Evolutionary conservation across 2,329 filamentous ascomycete genomes (phyloP).

Genomic region (Trichoderma sp.): DNA sequence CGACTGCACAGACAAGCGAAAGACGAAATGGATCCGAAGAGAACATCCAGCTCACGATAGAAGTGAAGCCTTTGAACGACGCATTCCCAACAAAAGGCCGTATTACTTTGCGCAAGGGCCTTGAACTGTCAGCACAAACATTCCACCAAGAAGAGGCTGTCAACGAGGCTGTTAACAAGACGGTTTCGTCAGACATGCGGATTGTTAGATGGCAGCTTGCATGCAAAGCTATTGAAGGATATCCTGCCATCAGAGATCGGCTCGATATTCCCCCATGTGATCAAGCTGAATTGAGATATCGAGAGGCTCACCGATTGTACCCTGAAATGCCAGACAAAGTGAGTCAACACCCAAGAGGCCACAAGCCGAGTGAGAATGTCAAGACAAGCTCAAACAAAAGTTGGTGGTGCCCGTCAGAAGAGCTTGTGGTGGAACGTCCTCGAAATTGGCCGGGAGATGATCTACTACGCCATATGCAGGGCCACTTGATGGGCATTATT

Average conservation of each 20-base stretch:
- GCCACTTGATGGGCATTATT: not conserved
- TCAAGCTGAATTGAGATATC: not conserved
- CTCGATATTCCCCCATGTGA: not conserved
- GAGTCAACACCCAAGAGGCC: not conserved
- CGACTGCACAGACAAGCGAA: not conserved
- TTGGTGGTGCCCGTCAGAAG: conserved; percentile 13
- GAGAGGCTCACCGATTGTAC: not conserved
- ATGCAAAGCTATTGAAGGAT: not conserved
- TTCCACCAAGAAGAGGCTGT: not conserved
- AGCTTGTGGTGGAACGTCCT: conserved; percentile 14
- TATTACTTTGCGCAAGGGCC: not conserved
- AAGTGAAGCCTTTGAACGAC: not conserved
- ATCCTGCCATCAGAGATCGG: not conserved
- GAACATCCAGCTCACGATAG: not conserved
- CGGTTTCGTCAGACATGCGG: not conserved
- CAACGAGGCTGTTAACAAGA: not conserved
- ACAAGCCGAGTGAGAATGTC: not conserved
- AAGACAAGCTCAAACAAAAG: not conserved
- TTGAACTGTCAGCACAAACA: not conserved
- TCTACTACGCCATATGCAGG: not conserved
- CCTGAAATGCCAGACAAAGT: not conserved
- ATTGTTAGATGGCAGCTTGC: not conserved
- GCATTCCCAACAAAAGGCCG: not conserved
- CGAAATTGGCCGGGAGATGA: conserved; percentile 18
- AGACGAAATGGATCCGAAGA: not conserved